phyloP scores from a whole-genome alignment of 805 yeast genomes.

The Metschnikowia arizonensis region DNA sequence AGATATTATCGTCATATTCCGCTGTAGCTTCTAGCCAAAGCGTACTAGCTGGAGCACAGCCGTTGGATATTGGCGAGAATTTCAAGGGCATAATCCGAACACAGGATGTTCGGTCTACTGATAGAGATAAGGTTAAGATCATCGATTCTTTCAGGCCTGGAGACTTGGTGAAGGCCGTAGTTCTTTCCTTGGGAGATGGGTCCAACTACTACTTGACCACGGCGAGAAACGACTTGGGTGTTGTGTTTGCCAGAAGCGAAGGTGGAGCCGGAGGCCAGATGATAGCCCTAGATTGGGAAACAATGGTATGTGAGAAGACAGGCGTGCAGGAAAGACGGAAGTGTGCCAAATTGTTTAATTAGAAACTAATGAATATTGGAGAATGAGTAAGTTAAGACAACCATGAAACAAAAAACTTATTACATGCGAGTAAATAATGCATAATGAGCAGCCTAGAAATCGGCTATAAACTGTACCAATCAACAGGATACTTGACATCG shows the following conservation, averaged over 20 bases:
- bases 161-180: constrained; percentile 81
- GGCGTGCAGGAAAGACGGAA: constrained; percentile 78
- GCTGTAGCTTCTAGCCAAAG: constrained; percentile 42
- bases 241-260: constrained; percentile 75
- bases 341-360: constrained; percentile 79
- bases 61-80: constrained; percentile 78
- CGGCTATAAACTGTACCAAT: constrained; percentile 11
- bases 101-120: constrained; percentile 88
- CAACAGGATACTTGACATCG: constrained; percentile 26
- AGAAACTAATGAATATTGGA: neutral
- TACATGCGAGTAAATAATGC: neutral
- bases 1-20: constrained; percentile 30
- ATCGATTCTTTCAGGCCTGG: constrained; percentile 84
- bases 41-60: constrained; percentile 30
- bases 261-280: constrained; percentile 68
- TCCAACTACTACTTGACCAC: constrained; percentile 84
- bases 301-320: constrained; percentile 75
- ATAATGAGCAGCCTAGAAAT: neutral
- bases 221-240: constrained; percentile 89
- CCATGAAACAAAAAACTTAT: too few species aligned
- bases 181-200: constrained; percentile 91
- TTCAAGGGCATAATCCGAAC: constrained; percentile 82
- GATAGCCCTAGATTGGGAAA: constrained; percentile 94
- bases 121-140: constrained; percentile 79
- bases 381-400: neutral